Percentiles rank a stretch among this genome's conserved stretches.
phyloP scores from a whole-genome alignment of 2,329 filamentous ascomycete species.

The Fusarium metavorans region DNA sequence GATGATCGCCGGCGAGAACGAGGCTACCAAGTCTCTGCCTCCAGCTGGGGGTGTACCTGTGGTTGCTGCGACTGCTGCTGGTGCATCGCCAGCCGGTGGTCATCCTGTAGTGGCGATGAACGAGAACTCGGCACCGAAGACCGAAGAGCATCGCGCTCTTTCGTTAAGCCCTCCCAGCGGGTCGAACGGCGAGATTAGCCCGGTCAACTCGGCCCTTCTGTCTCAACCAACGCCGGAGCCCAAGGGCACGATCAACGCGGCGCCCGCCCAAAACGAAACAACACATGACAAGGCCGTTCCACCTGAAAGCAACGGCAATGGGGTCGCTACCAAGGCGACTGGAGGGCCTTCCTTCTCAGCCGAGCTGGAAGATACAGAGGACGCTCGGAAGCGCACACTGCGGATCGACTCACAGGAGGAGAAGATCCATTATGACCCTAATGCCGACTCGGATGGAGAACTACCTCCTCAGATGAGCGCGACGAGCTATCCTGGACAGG shows the following conservation, averaged over 20 bases:
- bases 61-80: conserved; percentile 5
- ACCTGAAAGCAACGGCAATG: conserved; percentile 9
- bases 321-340: conserved; percentile 2
- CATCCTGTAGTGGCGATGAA: not conserved
- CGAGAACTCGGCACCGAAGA: not conserved
- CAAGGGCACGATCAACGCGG: not conserved
- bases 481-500: conserved; percentile 77
- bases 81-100: conserved; percentile 1
- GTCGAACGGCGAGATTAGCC: conserved; percentile 21
- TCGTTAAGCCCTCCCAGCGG: conserved; percentile 35
- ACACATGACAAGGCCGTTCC: not conserved
- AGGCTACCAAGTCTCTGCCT: conserved; percentile 5
- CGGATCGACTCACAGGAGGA: conserved; percentile 62
- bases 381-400: conserved; percentile 59
- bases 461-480: conserved; percentile 70
- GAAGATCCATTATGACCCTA: conserved; percentile 61
- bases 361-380: conserved; percentile 57
- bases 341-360: conserved; percentile 39
- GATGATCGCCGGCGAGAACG: conserved; percentile 13
- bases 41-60: conserved; percentile 9
- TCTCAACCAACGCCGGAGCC: conserved; percentile 15
- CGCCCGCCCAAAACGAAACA: not conserved
- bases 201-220: conserved; percentile 13
- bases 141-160: conserved; percentile 23
- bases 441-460: conserved; percentile 49